Evolutionary conservation across 2,329 filamentous ascomycete genomes (phyloP).

Genomic region (Sarocladiaceae sp.): DNA sequence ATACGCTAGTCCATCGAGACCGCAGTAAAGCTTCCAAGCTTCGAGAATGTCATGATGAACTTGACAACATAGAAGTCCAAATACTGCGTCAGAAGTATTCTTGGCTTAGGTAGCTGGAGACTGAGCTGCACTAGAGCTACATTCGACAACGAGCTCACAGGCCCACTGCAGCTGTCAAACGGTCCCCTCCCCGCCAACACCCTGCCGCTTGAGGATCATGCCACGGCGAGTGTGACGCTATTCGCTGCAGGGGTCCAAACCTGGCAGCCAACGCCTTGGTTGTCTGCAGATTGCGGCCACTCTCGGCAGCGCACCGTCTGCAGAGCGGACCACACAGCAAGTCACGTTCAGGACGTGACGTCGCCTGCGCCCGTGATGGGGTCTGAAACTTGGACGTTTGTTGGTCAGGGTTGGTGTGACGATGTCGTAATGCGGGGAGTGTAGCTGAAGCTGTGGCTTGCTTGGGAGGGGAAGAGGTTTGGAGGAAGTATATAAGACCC

Average conservation of each 20-base stretch:
- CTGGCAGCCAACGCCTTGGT: background rate
- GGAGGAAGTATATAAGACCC: no score
- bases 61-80: no score
- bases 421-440: constrained; percentile 3
- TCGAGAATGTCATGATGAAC: no score
- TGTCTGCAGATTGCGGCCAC: background rate
- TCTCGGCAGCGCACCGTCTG: background rate
- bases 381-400: background rate
- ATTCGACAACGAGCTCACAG: background rate
- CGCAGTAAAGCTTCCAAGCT: constrained; percentile 4
- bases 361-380: background rate
- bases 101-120: background rate
- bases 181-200: background rate
- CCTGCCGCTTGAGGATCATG: background rate
- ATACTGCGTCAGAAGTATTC: background rate
- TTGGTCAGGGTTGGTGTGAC: background rate
- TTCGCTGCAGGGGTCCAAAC: constrained; percentile 5
- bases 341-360: constrained; percentile 5
- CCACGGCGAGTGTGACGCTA: background rate
- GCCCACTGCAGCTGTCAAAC: background rate
- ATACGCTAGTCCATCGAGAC: no score
- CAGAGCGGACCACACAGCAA: background rate
- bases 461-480: background rate
- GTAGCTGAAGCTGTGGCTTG: background rate
- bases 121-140: background rate